These are phyloP conservation scores for Grammothele lineata DNA, from an alignment of 768 basidiomycete genomes.

Conservation along the genomic window DNA sequence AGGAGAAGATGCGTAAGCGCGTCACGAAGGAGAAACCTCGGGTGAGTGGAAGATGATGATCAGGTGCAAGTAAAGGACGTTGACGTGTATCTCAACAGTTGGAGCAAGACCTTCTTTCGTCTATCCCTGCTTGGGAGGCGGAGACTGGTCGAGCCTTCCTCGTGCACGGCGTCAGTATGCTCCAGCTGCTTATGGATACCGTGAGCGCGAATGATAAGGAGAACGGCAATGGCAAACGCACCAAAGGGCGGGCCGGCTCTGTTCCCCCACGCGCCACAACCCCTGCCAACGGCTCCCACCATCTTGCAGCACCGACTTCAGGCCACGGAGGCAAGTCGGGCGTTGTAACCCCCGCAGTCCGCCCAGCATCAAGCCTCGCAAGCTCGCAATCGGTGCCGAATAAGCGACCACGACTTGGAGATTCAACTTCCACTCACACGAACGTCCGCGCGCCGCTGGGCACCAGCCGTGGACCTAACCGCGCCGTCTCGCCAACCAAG, in stretches of 20 bases:
- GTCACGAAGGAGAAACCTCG: conserved; percentile 90
- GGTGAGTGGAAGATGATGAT: too few relatives aligned
- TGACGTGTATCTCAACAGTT: conserved; percentile 60
- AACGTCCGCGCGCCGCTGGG: conserved; percentile 18
- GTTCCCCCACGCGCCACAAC: conserved; percentile 62
- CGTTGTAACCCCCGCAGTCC: conserved; percentile 59
- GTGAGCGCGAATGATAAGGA: conserved; percentile 72
- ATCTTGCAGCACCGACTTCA: conserved; percentile 28
- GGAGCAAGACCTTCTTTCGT: conserved; percentile 77
- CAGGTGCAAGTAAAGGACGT: too few relatives aligned
- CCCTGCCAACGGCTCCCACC: conserved; percentile 33
- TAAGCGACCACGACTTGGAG: conserved; percentile 59
- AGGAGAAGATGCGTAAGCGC: conserved; percentile 97
- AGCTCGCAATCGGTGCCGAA: conserved; percentile 47
- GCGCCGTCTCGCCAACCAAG: conserved; percentile 47
- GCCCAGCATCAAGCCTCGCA: conserved; percentile 44
- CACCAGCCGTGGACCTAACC: conserved; percentile 30
- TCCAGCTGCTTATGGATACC: conserved; percentile 73
- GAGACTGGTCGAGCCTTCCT: conserved; percentile 70
- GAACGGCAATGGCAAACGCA: conserved; percentile 40
- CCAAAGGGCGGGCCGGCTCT: conserved; percentile 42
- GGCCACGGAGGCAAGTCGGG: conserved; percentile 28
- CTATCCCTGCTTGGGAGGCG: conserved; percentile 86
- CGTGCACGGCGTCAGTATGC: conserved; percentile 78
- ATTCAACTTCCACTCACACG: conserved; percentile 26